A percentile compares a stretch with the other conserved stretches of the same genome.
Evolutionary conservation across 2,329 filamentous ascomycete genomes (phyloP).

Genomic region (Ceratocystis eucalypticola): DNA sequence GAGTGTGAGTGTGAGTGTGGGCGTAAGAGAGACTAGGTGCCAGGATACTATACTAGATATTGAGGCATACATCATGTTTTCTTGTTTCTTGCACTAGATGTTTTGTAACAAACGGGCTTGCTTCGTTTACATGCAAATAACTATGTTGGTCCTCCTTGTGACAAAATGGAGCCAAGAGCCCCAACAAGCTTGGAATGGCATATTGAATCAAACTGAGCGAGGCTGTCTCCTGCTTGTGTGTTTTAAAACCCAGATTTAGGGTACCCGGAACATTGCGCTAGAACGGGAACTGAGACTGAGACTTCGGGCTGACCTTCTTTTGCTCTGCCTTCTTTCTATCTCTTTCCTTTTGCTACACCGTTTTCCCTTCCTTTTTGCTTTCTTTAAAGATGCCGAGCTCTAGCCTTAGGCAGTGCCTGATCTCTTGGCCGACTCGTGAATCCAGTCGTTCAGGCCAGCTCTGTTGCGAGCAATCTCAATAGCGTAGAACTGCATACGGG

Average conservation of each 20-base stretch:
- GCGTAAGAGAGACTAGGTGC: too few relatives aligned
- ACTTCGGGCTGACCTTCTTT: too few relatives aligned
- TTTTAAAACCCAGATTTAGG: too few relatives aligned
- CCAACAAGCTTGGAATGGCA: not conserved
- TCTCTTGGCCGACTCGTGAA: slow-evolving; percentile 66
- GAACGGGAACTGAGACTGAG: too few relatives aligned
- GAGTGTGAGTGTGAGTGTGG: too few relatives aligned
- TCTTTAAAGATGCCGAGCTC: not conserved
- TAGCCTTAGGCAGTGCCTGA: not conserved
- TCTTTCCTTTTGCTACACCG: not conserved
- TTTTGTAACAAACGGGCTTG: too few relatives aligned
- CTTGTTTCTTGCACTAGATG: too few relatives aligned
- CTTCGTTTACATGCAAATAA: not conserved
- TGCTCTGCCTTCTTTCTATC: not conserved
- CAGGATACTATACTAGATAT: too few relatives aligned
- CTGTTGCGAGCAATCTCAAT: slow-evolving; percentile 53
- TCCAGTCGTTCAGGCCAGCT: slow-evolving; percentile 87
- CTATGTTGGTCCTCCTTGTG: not conserved
- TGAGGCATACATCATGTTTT: too few relatives aligned
- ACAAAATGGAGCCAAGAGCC: not conserved
- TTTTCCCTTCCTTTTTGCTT: not conserved
- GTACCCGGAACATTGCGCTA: too few relatives aligned
- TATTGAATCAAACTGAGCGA: slow-evolving; percentile 3
- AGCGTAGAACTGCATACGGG: slow-evolving; percentile 45
- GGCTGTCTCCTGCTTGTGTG: not conserved